phyloP scores from a whole-genome alignment of 305 asterid species.

The Plantago lanceolata region DNA sequence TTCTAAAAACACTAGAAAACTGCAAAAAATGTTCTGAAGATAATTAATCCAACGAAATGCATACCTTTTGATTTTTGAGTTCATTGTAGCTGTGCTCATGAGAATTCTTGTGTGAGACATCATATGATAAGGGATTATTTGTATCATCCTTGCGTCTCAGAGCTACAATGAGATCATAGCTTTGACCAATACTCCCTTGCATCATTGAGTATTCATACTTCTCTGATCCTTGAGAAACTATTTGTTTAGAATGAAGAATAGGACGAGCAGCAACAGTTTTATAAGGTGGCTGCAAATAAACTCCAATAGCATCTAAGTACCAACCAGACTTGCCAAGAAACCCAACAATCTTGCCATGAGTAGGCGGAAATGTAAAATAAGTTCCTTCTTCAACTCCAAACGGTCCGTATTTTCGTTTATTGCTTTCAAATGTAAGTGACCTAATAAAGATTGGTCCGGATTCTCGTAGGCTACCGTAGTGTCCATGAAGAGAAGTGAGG shows the following conservation, averaged over 20 bases:
- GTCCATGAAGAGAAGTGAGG: constrained; percentile 56
- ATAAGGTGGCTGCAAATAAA: constrained; percentile 45
- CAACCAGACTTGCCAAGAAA: constrained; percentile 70
- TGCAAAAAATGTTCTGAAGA: not conserved
- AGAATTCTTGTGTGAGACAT: constrained; percentile 25
- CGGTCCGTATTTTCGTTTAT: constrained; percentile 61
- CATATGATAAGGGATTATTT: constrained; percentile 19
- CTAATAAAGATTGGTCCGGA: constrained; percentile 49
- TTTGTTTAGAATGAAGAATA: constrained; percentile 31
- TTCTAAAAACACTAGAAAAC: not conserved
- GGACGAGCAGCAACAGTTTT: constrained; percentile 25
- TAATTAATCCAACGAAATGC: constrained; percentile 6
- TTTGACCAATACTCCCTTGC: constrained; percentile 54
- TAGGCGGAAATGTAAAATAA: constrained; percentile 43
- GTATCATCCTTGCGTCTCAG: constrained; percentile 44
- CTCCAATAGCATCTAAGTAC: constrained; percentile 68
- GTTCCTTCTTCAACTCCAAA: constrained; percentile 62
- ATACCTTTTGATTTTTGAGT: constrained; percentile 32
- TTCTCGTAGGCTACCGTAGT: constrained; percentile 52
- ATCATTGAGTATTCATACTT: constrained; percentile 46
- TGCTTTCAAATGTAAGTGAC: constrained; percentile 57
- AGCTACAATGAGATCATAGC: constrained; percentile 60
- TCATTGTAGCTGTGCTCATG: constrained; percentile 26
- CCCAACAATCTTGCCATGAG: constrained; percentile 59
- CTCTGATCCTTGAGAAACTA: constrained; percentile 27